Evolutionary conservation across 2,329 filamentous ascomycete species (phyloP).

Genomic region (Epichloe glyceriae): DNA sequence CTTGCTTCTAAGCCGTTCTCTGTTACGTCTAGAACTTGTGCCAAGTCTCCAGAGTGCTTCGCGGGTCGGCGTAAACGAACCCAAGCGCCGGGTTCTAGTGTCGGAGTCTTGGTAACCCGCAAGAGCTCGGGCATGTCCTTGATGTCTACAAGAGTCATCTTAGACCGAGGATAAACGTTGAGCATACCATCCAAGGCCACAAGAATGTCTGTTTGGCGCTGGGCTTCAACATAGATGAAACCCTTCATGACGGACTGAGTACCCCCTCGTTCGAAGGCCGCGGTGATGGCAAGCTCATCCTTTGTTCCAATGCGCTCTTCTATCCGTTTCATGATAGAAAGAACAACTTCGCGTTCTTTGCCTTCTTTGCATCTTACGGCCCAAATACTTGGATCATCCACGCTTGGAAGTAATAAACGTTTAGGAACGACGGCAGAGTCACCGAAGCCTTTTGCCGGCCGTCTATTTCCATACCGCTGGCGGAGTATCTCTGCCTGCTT

Average conservation of each 20-base stretch:
- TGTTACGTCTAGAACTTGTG: conserved; percentile 83
- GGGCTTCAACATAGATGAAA: conserved; percentile 89
- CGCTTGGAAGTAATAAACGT: conserved; percentile 75
- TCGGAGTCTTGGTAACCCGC: conserved; percentile 73
- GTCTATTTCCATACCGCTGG: conserved; percentile 75
- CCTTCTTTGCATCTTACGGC: conserved; percentile 85
- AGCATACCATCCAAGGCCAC: conserved; percentile 71
- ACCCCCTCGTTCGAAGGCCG: conserved; percentile 79
- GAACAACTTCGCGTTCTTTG: conserved; percentile 86
- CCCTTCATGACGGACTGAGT: conserved; percentile 75
- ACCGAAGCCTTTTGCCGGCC: conserved; percentile 47
- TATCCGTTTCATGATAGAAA: conserved; percentile 76
- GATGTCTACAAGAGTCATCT: conserved; percentile 80
- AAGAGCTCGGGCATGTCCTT: conserved; percentile 98
- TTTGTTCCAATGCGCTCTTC: conserved; percentile 68
- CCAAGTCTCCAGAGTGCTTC: conserved; percentile 80
- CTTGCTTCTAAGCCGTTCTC: conserved; percentile 83
- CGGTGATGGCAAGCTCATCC: conserved; percentile 71
- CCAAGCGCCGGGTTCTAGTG: conserved; percentile 77
- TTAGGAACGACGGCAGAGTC: conserved; percentile 73
- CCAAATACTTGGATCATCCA: conserved; percentile 94
- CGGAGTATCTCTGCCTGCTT: conserved; percentile 79
- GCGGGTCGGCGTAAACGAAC: conserved; percentile 71
- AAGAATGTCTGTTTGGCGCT: conserved; percentile 74
- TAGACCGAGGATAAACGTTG: conserved; percentile 79